Evolutionary conservation across 257 asterid species (phyloP).

Genomic region (Gentiana dahurica): DNA sequence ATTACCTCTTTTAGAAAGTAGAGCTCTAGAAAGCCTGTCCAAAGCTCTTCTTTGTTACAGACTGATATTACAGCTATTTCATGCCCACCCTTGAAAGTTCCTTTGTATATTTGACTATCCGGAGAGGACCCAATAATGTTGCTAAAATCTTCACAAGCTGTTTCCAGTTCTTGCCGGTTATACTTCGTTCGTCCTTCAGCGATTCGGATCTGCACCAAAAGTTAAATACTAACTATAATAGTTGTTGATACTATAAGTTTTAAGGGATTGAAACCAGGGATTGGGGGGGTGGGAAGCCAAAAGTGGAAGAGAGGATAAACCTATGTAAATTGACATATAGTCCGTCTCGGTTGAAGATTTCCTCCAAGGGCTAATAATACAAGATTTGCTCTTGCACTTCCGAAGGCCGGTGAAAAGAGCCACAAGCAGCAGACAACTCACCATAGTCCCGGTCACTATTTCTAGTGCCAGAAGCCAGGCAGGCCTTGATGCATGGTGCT

Average conservation of each 20-base stretch:
- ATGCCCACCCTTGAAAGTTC: constrained; percentile 73
- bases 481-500: constrained; percentile 54
- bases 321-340: constrained; percentile 49
- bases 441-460: constrained; percentile 64
- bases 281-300: neutral
- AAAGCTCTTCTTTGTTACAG: constrained; percentile 72
- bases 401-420: constrained; percentile 49
- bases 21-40: constrained; percentile 85
- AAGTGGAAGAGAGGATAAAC: constrained; percentile 24
- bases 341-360: constrained; percentile 69
- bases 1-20: constrained; percentile 80
- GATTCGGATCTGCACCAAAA: constrained; percentile 54
- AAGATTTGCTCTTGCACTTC: constrained; percentile 60
- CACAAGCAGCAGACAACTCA: constrained; percentile 47
- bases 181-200: constrained; percentile 53
- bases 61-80: constrained; percentile 84
- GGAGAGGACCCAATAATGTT: constrained; percentile 89
- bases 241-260: neutral
- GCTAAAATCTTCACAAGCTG: constrained; percentile 98
- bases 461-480: constrained; percentile 76
- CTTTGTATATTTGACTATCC: constrained; percentile 72
- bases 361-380: constrained; percentile 81
- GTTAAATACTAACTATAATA: neutral
- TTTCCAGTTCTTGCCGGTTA: constrained; percentile 83
- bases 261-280: neutral